Percentiles rank a stretch among this genome's conserved stretches.
Evolutionary conservation across 331 rosid species (phyloP).

Genomic region (Rhamnella rubrinervis): DNA sequence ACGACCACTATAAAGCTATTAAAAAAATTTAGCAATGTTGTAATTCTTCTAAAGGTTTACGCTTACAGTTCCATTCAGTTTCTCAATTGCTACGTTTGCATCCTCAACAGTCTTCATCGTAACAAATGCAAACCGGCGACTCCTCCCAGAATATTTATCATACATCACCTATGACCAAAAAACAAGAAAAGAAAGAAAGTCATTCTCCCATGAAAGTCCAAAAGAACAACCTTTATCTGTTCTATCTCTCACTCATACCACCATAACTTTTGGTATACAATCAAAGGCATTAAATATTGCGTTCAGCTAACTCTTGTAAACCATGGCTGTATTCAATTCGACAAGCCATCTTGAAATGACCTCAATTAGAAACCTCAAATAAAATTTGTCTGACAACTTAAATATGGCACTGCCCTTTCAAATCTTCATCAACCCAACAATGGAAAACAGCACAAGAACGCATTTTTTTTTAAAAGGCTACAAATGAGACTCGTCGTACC

Average conservation of each 20-base stretch:
- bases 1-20: neutral
- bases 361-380: too few relatives aligned
- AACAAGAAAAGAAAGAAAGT: neutral
- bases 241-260: neutral
- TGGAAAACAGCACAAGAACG: neutral
- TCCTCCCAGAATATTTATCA: constrained; percentile 87
- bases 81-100: constrained; percentile 72
- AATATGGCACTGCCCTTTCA: neutral
- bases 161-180: constrained; percentile 69
- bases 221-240: neutral
- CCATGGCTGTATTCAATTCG: too few relatives aligned
- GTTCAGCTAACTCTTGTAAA: too few relatives aligned
- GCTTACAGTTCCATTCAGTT: constrained; percentile 86
- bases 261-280: too few relatives aligned
- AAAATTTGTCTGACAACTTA: neutral
- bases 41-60: neutral
- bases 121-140: constrained; percentile 92
- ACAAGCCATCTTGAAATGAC: too few relatives aligned
- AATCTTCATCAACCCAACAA: neutral
- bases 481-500: constrained; percentile 32
- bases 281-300: too few relatives aligned
- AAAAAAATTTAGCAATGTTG: neutral
- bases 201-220: neutral
- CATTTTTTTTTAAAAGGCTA: too few relatives aligned
- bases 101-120: constrained; percentile 77